phyloP scores from a whole-genome alignment of 179 eudicot species.

The Pouteria campechiana region DNA sequence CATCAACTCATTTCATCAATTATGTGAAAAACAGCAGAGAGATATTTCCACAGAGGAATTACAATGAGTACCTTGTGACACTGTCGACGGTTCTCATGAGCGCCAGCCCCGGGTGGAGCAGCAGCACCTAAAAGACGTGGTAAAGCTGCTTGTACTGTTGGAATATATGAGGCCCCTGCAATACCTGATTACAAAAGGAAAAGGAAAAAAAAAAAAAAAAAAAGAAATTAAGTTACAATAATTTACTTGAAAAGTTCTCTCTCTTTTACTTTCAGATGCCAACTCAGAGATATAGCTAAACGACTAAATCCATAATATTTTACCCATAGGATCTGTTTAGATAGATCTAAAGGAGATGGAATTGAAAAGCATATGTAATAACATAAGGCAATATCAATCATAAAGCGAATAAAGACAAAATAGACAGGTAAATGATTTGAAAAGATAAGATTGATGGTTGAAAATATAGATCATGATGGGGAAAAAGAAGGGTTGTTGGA shows the following conservation, averaged over 20 bases:
- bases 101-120: conserved; percentile 77
- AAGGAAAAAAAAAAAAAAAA: neutral
- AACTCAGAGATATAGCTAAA: too few relatives aligned
- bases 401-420: too few relatives aligned
- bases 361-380: too few relatives aligned
- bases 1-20: conserved; percentile 4
- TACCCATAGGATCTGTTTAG: too few relatives aligned
- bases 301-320: too few relatives aligned
- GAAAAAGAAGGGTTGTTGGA: too few relatives aligned
- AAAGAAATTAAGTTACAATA: neutral
- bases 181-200: conserved; percentile 36
- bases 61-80: conserved; percentile 63
- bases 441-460: too few relatives aligned
- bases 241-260: neutral
- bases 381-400: too few relatives aligned
- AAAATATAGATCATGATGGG: too few relatives aligned
- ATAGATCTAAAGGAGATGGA: too few relatives aligned
- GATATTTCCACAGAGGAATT: conserved; percentile 1
- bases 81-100: conserved; percentile 88
- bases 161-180: conserved; percentile 89
- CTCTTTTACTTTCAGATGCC: too few relatives aligned
- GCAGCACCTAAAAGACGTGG: conserved; percentile 90
- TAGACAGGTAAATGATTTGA: too few relatives aligned
- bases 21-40: conserved; percentile 2
- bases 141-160: conserved; percentile 71